A percentile compares a stretch with the other conserved stretches of the same genome.
These are phyloP conservation scores for Pythium biforme DNA, from an alignment of 352 stramenopile genomes.

Conservation along the genomic window DNA sequence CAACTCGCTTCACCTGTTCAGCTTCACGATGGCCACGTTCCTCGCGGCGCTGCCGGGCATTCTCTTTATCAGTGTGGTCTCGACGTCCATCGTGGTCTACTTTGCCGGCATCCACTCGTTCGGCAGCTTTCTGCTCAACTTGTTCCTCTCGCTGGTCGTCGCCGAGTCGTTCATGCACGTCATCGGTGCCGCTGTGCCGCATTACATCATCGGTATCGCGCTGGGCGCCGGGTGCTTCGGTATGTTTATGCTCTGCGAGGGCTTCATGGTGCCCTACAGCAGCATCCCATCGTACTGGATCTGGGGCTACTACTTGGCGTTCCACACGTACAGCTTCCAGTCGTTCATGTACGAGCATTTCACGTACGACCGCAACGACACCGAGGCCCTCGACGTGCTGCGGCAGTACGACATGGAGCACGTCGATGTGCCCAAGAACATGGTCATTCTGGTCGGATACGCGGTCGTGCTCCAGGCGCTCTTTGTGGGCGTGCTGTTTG, in stretches of 20 bases:
- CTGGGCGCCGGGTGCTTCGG: constrained; percentile 77
- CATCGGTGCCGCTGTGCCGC: constrained; percentile 70
- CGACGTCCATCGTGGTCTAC: constrained; percentile 50
- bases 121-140: constrained; percentile 59
- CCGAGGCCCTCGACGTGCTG: constrained; percentile 31
- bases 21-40: constrained; percentile 79
- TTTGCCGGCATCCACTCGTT: constrained; percentile 58
- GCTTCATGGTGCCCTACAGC: constrained; percentile 75
- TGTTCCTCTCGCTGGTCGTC: constrained; percentile 75
- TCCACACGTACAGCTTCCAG: constrained; percentile 88
- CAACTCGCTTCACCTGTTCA: constrained; percentile 66
- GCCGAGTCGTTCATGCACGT: constrained; percentile 83
- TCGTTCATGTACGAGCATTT: constrained; percentile 87
- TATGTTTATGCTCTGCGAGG: constrained; percentile 88
- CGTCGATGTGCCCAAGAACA: constrained; percentile 48
- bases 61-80: constrained; percentile 47
- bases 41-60: constrained; percentile 67
- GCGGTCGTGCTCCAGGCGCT: constrained; percentile 50
- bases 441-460: constrained; percentile 56
- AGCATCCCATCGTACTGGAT: constrained; percentile 73
- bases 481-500: constrained; percentile 37
- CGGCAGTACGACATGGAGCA: constrained; percentile 55
- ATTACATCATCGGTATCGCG: constrained; percentile 88
- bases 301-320: constrained; percentile 86
- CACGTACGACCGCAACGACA: constrained; percentile 23